Percentiles rank a stretch among this genome's conserved stretches.
phyloP scores from a whole-genome alignment of 345 rosid species.

The Eucalyptus curtisii region DNA sequence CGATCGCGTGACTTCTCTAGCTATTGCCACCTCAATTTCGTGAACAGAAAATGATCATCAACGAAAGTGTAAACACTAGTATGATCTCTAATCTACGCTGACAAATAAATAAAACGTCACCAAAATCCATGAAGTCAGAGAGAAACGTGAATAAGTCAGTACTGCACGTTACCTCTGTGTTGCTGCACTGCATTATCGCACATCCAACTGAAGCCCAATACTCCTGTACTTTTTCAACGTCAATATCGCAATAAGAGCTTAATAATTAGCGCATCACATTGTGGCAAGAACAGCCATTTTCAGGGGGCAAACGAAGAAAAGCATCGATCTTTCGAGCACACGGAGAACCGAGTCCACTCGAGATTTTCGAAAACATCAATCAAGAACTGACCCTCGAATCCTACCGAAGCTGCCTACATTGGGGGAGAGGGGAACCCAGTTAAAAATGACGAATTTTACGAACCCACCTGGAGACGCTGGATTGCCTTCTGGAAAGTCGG shows the following conservation, averaged over 20 bases:
- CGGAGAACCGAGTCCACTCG: neutral
- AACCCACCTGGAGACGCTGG: conserved; percentile 71
- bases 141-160: neutral
- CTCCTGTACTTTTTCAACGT: conserved; percentile 27
- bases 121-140: neutral
- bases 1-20: neutral
- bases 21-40: neutral
- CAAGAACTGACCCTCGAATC: neutral
- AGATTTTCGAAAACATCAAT: neutral
- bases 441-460: neutral
- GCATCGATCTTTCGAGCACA: neutral
- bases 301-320: neutral
- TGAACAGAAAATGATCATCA: neutral
- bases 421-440: neutral
- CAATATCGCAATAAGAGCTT: neutral
- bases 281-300: neutral
- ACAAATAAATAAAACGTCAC: neutral
- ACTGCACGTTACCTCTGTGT: conserved; percentile 60
- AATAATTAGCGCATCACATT: neutral
- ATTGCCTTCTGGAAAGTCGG: conserved; percentile 92
- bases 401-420: neutral
- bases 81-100: neutral
- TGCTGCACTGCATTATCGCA: conserved; percentile 95
- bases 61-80: neutral
- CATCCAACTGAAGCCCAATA: conserved; percentile 99